Evolutionary conservation across 2,329 filamentous ascomycete species (phyloP), one percentile per base, ranked within the genome.

Genomic region (Fusarium secorum): DNA sequence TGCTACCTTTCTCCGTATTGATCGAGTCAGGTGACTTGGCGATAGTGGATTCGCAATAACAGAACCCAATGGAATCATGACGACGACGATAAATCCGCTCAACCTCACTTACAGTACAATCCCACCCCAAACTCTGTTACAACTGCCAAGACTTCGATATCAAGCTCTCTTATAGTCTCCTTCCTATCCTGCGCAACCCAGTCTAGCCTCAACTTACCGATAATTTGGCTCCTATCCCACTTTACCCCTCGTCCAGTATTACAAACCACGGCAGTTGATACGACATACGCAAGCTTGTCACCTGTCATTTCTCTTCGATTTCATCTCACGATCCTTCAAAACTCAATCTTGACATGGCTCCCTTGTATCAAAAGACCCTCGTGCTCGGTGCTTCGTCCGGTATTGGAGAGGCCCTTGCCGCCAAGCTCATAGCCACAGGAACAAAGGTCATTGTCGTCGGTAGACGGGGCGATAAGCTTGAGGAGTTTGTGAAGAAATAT

Each of bases 381-480:
- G 74, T 90, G 49, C 79, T 89, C 36, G 77, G 77, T 28, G 77
- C 75, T 4, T 75, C 76, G 1, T 78, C 76, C 0, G 76, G 77
- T 24, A 78, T 78, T 41, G 77, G 77, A 5, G 64, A 67, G 20
- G 66, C 77, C 57, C 65, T 78, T 22, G 77, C 77, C 14, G 78
- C 82, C 55, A 82, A 79, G n/a, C 75, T 87, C 44, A 72, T 86
- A 57, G 57, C 77, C 17, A 75, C 79, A 46, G 83, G 84, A 24
- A 77, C 81, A 33, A 81, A 81, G 51, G 83, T 88, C 15, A 82
- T 85, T 32, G 82, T 79, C 4, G 81, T 85, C 14, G 85, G 85
- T 15, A 81, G 86, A 20, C 81, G 86, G 38, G 72, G 84, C 68
- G 82, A 86, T 15, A 81, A 82, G 13, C 81, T 89, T 2, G 83